phyloP scores from a whole-genome alignment of 345 rosid species.

The Populus nigra region DNA sequence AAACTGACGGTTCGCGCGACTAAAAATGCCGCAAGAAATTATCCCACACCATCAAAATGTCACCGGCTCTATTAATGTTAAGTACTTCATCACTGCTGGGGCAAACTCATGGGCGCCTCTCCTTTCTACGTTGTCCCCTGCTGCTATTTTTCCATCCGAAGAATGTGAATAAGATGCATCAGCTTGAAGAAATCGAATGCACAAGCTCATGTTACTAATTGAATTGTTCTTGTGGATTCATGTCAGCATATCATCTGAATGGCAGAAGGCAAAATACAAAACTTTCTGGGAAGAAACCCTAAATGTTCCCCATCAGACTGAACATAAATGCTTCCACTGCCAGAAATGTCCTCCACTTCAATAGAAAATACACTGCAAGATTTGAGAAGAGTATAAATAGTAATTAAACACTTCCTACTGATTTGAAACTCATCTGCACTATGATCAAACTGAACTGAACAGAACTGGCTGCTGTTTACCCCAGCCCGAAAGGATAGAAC shows the following conservation, averaged over 20 bases:
- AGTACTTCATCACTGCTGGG: neutral
- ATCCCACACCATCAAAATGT: neutral
- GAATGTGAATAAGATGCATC: neutral
- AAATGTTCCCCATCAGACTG: slow-evolving; percentile 95
- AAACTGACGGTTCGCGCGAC: no score
- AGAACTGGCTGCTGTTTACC: neutral
- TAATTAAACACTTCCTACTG: neutral
- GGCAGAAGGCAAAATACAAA: slow-evolving; percentile 62
- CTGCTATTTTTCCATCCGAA: neutral
- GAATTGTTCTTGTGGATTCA: neutral
- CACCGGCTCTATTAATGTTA: neutral
- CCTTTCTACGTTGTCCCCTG: neutral
- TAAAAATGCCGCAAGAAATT: no score
- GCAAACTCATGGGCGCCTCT: neutral
- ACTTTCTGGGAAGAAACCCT: slow-evolving; percentile 84
- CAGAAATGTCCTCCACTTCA: slow-evolving; percentile 69
- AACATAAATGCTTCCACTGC: slow-evolving; percentile 54
- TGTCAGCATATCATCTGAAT: slow-evolving; percentile 70
- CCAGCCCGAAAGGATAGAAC: neutral
- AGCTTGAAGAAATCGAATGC: neutral
- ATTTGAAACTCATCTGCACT: neutral
- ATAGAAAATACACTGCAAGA: slow-evolving; percentile 63
- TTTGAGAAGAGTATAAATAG: neutral
- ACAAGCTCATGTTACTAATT: neutral
- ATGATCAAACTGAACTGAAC: no score